Percentiles rank a stretch among this genome's conserved stretches.
Conservation (phyloP, 1,139 yeast genomes). For the Yamadazyma pseudoaaseri region DNA sequence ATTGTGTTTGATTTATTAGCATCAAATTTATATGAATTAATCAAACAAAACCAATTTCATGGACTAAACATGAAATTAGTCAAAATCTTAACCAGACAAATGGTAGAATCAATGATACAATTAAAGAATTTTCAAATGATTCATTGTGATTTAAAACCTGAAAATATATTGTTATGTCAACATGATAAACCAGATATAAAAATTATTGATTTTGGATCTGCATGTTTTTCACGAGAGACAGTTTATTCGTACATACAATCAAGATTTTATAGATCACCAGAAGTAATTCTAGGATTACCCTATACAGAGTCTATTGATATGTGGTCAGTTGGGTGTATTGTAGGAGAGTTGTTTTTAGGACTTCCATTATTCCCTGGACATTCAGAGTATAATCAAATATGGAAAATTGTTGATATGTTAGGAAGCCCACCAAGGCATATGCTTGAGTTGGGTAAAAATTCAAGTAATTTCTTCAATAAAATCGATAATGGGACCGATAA, state of each 20-base stretch:
- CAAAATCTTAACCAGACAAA: constrained; percentile 72
- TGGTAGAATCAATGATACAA: constrained; percentile 76
- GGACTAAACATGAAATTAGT: constrained; percentile 84
- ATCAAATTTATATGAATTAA: constrained; percentile 83
- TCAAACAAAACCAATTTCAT: constrained; percentile 90
- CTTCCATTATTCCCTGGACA: constrained; percentile 94
- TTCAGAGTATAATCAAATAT: constrained; percentile 87
- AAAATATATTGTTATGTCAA: constrained; percentile 78
- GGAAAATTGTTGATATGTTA: constrained; percentile 77
- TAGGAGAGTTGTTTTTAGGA: constrained; percentile 90
- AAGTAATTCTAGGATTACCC: constrained; percentile 87
- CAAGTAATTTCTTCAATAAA: constrained; percentile 67
- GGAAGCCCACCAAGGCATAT: constrained; percentile 94
- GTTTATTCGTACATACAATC: constrained; percentile 94
- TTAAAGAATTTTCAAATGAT: constrained; percentile 82
- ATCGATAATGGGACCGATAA: constrained; percentile 22
- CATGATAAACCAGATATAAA: constrained; percentile 87
- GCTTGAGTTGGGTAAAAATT: constrained; percentile 92
- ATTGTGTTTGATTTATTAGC: constrained; percentile 88
- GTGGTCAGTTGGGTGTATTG: constrained; percentile 98
- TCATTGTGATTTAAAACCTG: constrained; percentile 97
- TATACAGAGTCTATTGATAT: constrained; percentile 91
- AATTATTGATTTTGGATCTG: constrained; percentile 95
- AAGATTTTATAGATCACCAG: constrained; percentile 94
- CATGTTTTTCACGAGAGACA: constrained; percentile 89